phyloP scores from a whole-genome alignment of 2,329 filamentous ascomycete genomes.

The Aureobasidium subglaciale region DNA sequence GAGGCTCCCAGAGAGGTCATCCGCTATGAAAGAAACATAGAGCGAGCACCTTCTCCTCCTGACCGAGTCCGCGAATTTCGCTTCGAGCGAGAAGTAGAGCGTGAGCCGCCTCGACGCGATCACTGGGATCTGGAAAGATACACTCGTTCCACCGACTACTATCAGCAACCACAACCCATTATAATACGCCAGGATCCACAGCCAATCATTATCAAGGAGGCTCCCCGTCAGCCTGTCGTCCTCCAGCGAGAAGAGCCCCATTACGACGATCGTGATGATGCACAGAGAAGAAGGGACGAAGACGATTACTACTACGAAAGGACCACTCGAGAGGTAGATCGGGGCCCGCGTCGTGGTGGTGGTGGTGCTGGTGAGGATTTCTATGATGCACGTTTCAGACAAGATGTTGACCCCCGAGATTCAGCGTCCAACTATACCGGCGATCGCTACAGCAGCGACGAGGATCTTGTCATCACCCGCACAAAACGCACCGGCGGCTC shows the following conservation, averaged over 20 bases:
- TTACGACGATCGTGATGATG: slow-evolving; percentile 54
- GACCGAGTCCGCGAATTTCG: slow-evolving; percentile 30
- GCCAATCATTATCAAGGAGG: slow-evolving; percentile 51
- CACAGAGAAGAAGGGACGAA: slow-evolving; percentile 36
- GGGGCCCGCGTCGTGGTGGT: slow-evolving; percentile 32
- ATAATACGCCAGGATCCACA: slow-evolving; percentile 46
- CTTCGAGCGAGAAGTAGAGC: slow-evolving; percentile 28
- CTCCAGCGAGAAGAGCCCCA: slow-evolving; percentile 47
- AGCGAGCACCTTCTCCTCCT: slow-evolving; percentile 18
- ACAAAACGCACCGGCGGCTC: slow-evolving; percentile 40
- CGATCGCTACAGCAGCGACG: slow-evolving; percentile 82
- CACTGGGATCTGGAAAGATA: slow-evolving; percentile 44
- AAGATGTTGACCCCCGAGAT: slow-evolving; percentile 45
- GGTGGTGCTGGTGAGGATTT: slow-evolving; percentile 21
- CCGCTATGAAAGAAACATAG: slow-evolving; percentile 23
- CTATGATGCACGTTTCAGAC: slow-evolving; percentile 35
- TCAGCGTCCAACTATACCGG: slow-evolving; percentile 59
- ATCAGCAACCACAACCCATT: slow-evolving; percentile 42
- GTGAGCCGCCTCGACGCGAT: slow-evolving; percentile 34
- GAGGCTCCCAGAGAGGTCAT: slow-evolving; percentile 27
- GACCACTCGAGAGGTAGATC: slow-evolving; percentile 47
- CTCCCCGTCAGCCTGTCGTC: slow-evolving; percentile 44
- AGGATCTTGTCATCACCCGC: slow-evolving; percentile 57
- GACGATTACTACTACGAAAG: slow-evolving; percentile 58
- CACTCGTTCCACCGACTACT: slow-evolving; percentile 47